Conservation (phyloP, 371 early-diverging fungal species). For the Capillidium heterosporum region DNA sequence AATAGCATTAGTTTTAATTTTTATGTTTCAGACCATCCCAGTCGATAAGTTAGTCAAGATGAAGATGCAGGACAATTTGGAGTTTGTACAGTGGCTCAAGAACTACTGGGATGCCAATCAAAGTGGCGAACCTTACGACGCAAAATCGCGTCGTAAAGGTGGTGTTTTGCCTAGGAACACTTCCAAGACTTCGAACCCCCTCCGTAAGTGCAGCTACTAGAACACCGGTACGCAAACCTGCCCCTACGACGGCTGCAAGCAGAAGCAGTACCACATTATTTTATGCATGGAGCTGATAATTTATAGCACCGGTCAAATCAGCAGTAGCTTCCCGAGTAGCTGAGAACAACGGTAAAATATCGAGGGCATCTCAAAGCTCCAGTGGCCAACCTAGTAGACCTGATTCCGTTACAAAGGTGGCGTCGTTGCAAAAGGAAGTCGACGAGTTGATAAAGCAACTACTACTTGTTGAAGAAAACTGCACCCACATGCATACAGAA, state of each 20-base stretch:
- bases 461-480: conserved; percentile 43
- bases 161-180: conserved; percentile 8
- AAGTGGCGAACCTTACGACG: conserved; percentile 72
- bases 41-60: conserved; percentile 75
- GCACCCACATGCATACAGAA: conserved; percentile 79
- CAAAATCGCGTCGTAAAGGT: conserved; percentile 52
- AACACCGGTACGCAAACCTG: too few relatives aligned
- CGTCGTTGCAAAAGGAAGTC: conserved; percentile 11
- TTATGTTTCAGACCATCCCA: conserved; percentile 39
- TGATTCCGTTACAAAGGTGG: background rate
- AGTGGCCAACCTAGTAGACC: background rate
- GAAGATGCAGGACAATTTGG: conserved; percentile 92
- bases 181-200: conserved; percentile 6
- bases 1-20: background rate
- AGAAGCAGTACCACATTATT: background rate
- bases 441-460: conserved; percentile 45
- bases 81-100: conserved; percentile 89
- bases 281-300: background rate
- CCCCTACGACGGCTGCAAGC: background rate
- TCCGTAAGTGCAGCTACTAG: too few relatives aligned
- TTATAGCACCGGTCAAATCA: background rate
- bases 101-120: conserved; percentile 67
- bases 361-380: background rate
- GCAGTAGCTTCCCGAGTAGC: background rate
- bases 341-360: background rate